phyloP scores from a whole-genome alignment of 192 early-diverging fungal species.

The Coemansia sp. region DNA sequence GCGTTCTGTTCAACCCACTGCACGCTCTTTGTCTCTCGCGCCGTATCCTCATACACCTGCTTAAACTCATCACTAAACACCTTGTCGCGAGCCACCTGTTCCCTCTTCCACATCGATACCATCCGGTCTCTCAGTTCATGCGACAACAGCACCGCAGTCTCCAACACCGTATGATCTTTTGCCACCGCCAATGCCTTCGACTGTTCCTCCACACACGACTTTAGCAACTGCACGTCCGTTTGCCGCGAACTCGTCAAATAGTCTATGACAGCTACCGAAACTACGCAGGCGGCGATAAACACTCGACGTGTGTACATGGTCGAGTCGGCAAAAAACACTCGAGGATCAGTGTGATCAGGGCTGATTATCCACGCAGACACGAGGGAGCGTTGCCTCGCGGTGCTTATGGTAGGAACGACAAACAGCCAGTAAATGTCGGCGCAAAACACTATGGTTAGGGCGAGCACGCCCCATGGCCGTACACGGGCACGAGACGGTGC shows the following conservation, averaged over 20 bases:
- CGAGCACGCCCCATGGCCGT: conserved; percentile 41
- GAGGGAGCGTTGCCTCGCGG: conserved; percentile 7
- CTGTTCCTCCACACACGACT: conserved; percentile 25
- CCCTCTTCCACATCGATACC: conserved; percentile 28
- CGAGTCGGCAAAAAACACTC: conserved; percentile 36
- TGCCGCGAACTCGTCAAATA: conserved; percentile 38
- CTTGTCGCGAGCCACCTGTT: conserved; percentile 18
- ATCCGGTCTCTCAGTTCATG: conserved; percentile 23
- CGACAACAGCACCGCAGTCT: conserved; percentile 32
- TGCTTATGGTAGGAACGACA: conserved; percentile 23
- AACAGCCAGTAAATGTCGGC: conserved; percentile 47
- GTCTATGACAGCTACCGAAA: conserved; percentile 31
- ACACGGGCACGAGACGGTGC: conserved; percentile 37
- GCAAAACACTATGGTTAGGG: conserved; percentile 18
- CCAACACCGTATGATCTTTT: conserved; percentile 43
- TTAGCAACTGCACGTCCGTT: conserved; percentile 46
- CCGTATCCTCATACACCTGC: conserved; percentile 22
- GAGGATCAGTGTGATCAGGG: conserved; percentile 24
- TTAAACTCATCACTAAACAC: conserved; percentile 32
- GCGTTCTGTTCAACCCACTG: conserved; percentile 33
- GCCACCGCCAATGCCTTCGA: conserved; percentile 11
- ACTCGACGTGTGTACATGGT: conserved; percentile 34
- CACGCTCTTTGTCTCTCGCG: conserved; percentile 30
- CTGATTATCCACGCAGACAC: conserved; percentile 30
- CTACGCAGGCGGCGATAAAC: conserved; percentile 19